Conservation (phyloP, 2,329 filamentous ascomycete genomes). For the Xylariaceae sp. region DNA sequence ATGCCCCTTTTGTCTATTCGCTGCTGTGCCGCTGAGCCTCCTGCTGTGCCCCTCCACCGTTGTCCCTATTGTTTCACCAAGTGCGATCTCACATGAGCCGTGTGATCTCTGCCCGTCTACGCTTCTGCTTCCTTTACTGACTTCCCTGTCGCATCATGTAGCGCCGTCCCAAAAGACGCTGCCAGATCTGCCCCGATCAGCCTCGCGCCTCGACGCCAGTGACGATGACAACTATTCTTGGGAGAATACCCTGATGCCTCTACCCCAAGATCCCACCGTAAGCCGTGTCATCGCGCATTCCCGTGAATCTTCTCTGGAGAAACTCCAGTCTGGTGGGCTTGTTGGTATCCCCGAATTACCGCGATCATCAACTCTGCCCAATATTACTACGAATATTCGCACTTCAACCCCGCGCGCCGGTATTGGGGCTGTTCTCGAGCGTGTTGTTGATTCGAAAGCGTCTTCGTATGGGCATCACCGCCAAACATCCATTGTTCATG, state of each 20-base stretch:
- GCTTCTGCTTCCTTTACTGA: slow-evolving; percentile 25
- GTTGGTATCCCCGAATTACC: slow-evolving; percentile 33
- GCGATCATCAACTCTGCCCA: slow-evolving; percentile 25
- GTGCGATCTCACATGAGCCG: slow-evolving; percentile 24
- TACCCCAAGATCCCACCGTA: slow-evolving; percentile 36
- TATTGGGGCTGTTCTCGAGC: slow-evolving; percentile 43
- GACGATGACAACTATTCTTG: slow-evolving; percentile 45
- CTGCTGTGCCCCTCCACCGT: slow-evolving; percentile 12
- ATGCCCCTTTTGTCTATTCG: slow-evolving; percentile 7
- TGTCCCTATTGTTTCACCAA: slow-evolving; percentile 28
- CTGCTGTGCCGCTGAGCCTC: slow-evolving; percentile 9
- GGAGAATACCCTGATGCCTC: slow-evolving; percentile 48
- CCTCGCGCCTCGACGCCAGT: slow-evolving; percentile 46
- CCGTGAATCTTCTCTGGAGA: slow-evolving; percentile 55
- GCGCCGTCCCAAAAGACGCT: slow-evolving; percentile 54
- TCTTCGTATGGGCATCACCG: slow-evolving; percentile 78
- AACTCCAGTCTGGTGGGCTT: slow-evolving; percentile 37
- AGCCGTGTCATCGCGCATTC: slow-evolving; percentile 45
- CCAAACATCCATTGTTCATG: slow-evolving; percentile 95
- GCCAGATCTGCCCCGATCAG: slow-evolving; percentile 49
- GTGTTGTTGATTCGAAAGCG: slow-evolving; percentile 51
- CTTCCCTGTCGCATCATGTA: slow-evolving; percentile 31
- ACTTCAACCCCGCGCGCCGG: slow-evolving; percentile 38
- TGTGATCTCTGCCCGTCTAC: slow-evolving; percentile 13
- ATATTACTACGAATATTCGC: slow-evolving; percentile 38